Percentiles rank a stretch among this genome's conserved stretches.
Conservation (phyloP, 139 green algal genomes). For the Tetraselmis striata region DNA sequence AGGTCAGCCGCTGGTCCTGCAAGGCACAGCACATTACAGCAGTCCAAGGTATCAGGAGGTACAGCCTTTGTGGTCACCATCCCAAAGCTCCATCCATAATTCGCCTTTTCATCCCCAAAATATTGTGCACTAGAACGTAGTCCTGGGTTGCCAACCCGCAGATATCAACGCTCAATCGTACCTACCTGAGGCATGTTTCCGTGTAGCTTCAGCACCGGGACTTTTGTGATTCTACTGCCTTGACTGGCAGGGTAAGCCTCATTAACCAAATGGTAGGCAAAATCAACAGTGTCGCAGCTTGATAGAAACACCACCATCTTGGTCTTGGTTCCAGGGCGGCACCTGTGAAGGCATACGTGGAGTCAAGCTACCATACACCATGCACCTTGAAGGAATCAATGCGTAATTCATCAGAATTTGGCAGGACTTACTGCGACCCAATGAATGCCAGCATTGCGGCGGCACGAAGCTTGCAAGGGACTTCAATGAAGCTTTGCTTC, state of each 20-base stretch:
- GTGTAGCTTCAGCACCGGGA: slow-evolving; percentile 81
- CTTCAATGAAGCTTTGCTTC: slow-evolving; percentile 68
- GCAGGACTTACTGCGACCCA: slow-evolving; percentile 24
- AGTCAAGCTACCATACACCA: too few species aligned
- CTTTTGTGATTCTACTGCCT: not conserved
- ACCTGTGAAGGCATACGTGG: not conserved
- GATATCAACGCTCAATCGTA: too few species aligned
- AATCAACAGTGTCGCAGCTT: slow-evolving; percentile 83
- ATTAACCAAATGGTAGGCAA: slow-evolving; percentile 11
- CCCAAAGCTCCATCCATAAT: too few species aligned
- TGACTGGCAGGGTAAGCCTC: not conserved
- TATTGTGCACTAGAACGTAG: too few species aligned
- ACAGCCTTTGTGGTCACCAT: too few species aligned
- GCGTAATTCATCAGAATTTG: too few species aligned
- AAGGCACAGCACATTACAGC: too few species aligned
- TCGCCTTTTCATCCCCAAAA: too few species aligned
- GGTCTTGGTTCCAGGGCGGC: slow-evolving; percentile 7
- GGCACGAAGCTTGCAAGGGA: slow-evolving; percentile 74
- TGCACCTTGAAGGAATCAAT: too few species aligned
- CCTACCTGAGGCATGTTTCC: slow-evolving; percentile 76
- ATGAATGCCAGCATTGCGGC: slow-evolving; percentile 59
- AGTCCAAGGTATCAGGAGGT: too few species aligned
- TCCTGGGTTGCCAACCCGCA: too few species aligned
- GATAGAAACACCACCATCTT: slow-evolving; percentile 93
- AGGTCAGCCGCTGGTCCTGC: slow-evolving; percentile 60